Evolutionary conservation across 129 eudicot species (phyloP).

Genomic region (Lactuca sativa): DNA sequence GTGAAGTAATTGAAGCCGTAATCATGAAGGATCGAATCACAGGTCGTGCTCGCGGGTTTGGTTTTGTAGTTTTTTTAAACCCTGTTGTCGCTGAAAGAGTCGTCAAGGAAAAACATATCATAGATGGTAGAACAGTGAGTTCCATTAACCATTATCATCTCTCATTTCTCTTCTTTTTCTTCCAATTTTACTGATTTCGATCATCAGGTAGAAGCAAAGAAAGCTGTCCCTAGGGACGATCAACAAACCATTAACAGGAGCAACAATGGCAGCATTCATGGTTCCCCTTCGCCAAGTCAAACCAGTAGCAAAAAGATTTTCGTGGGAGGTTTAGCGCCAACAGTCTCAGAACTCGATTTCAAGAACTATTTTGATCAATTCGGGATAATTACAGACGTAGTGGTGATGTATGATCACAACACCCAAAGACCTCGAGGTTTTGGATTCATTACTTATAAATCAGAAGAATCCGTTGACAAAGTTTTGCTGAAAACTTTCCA

Average conservation of each 20-base stretch:
- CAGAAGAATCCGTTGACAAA: constrained; percentile 76
- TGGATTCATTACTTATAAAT: constrained; percentile 79
- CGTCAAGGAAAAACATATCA: constrained; percentile 68
- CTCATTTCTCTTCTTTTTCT: not conserved
- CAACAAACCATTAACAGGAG: constrained; percentile 51
- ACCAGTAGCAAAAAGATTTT: constrained; percentile 78
- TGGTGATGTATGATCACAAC: constrained; percentile 93
- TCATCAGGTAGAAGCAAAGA: constrained; percentile 85
- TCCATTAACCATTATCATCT: not conserved
- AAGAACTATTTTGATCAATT: constrained; percentile 80
- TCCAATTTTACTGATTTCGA: not conserved
- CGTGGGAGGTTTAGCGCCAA: constrained; percentile 81
- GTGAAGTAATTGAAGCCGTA: constrained; percentile 76
- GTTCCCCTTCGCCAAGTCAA: constrained; percentile 73
- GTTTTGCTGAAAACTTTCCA: constrained; percentile 68
- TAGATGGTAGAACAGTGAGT: constrained; percentile 90
- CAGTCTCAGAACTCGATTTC: constrained; percentile 74
- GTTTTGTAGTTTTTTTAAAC: constrained; percentile 65
- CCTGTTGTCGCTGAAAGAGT: constrained; percentile 74
- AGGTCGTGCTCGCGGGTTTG: constrained; percentile 92
- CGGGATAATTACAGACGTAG: constrained; percentile 75
- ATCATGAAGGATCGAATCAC: constrained; percentile 87
- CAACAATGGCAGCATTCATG: constrained; percentile 53
- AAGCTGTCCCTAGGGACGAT: constrained; percentile 92
- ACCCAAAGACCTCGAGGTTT: constrained; percentile 93